Evolutionary conservation across 306 rosid genomes (phyloP), one percentile per base, ranked within the genome.

Genomic region (Trichosanthes truncata): DNA sequence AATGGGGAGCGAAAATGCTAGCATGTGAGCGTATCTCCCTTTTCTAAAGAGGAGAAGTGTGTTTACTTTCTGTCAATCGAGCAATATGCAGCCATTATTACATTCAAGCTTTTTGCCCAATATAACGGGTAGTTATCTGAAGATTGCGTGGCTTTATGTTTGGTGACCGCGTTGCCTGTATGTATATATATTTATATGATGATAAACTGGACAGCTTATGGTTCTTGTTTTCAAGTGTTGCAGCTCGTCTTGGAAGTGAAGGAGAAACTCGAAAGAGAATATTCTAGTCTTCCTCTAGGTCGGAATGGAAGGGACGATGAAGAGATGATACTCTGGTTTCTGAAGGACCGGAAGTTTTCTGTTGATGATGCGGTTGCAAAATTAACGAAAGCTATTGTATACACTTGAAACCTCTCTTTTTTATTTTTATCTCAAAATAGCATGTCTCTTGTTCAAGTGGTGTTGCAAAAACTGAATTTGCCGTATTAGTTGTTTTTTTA

Each of bases 271-370:
- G 89, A 89, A 73, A 90, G 84, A 66, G 90, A 91, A 74, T 60
- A 89, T 25, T 66, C 20, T 21, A 59, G 65, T 68, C 99, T 95
- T 79, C 99, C 97, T 26, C 82, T 89, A 1, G 99, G 99, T 23
- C 87, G 76, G 79, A 88, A 93, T 84, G 99, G 99, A 78, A 90
- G 99, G 80, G 97, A 95, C 81, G 99, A 95, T n/a, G 99, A 95
- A 80, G 96, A 95, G 78, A 81, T 95, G 97, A 95, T 95, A 83
- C 83, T 88, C 38, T 91, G 97, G 99, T 95, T 93, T 87, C 97
- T 95, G 49, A 91, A 87, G 86, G 99, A 95, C 80, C 88, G 99
- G 14, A 90, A 83, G 43, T 95, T 90, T 81, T 89, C 88, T 40
- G 90, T 88, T 26, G 87, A 84, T 8, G 94, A 95, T 12, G 85